Base-by-base conservation (phyloP, 2,329 filamentous ascomycete species). In the Trichoderma sp. region DNA sequence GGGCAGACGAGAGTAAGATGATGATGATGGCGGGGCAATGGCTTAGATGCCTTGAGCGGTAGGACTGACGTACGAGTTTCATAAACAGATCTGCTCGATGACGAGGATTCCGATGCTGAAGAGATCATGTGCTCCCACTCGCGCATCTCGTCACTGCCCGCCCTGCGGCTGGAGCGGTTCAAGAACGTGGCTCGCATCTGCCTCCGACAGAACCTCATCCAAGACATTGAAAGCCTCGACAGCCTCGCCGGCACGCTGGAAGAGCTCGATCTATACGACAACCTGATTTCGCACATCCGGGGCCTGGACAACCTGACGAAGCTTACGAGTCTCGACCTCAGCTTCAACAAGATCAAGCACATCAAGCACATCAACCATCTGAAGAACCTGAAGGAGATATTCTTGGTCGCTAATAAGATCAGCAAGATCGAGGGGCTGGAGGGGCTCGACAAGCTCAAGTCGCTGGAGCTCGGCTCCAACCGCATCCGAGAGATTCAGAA, bases 331-430 rank as follows among this genome's bases (percentile, higher is more conserved):
- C 86, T 99, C 63, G 95, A 99, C 75, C 83, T 99, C 59, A 96
- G 91, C 77, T 99, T 97, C 85, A 99, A 99, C 82, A 98, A 98
- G 82, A 94, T 99, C 81, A 97, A 97, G 77, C 93, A 97, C 78
- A 96, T 99, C 81, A 97, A 96, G 78, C 88, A 94, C 72, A 81
- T 98, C 69, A 84, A 85, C 66, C 90, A 94, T 72, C 80, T 99
- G 66, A 89, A 81, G 24, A 84, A 92, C 62, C 84, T 98, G 65
- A 90, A 84, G 68, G 92, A 98, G 70, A 76, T 99, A 3, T 99
- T 90, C 76, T 91, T 99, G 71, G 92, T 98, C 57, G 92, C 96
- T 74, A 98, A 99, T 79, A 95, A 95, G 77, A 96, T 99, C 74
- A 85, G 85, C 69, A 88, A 83, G 63, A 97, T 99, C 72, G 94